Evolutionary conservation across 1,284 basidiomycete species (phyloP), one percentile per base, ranked within the genome.

Genomic region (Ustilago curta): DNA sequence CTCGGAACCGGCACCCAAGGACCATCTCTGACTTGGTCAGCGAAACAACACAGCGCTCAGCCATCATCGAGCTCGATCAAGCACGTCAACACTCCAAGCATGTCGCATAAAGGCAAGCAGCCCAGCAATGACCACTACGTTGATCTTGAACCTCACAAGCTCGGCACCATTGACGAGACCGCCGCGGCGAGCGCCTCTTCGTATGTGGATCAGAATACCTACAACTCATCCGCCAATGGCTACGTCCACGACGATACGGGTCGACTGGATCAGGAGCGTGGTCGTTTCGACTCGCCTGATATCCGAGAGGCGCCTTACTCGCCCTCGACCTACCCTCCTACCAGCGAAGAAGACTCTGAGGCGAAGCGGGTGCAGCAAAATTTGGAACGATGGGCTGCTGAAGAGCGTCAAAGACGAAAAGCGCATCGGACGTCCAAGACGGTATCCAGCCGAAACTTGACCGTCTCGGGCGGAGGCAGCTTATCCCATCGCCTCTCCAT

Each of bases 371-470:
- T 79, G 12, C 70, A 79, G 47, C 61, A 72, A 42, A 80, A 80
- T 25, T 48, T 80, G 16, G 78, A 78, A 39, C 70, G 78, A 4
- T 80, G 78, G 78, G 78, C 76, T 7, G 69, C 73, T 4, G 76
- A 78, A 43, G 78, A 80, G 49, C 59, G 70, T 12, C 73, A 74
- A 50, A 39, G 76, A 32, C 70, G 78, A 21, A 80, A 80, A 50
- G 78, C 78, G 8, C 71, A 74, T n/a, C 59, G 78, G 7, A 48
- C 70, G 7, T 78, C 76, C 37, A 72, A 73, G 58, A 56, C 66
- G 21, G 19, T 57, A 11, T 37, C 66, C 27, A 61, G 64, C 19
- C 66, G 65, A 42, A 51, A 48, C 18, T 58, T 63, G 40, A 44
- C 56, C 50, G 40, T 44, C 23, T 48, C 63, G 1, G 44, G 51